Evolutionary conservation across 352 stramenopile genomes (phyloP).

Genomic region (Globisporangium echinulatum): DNA sequence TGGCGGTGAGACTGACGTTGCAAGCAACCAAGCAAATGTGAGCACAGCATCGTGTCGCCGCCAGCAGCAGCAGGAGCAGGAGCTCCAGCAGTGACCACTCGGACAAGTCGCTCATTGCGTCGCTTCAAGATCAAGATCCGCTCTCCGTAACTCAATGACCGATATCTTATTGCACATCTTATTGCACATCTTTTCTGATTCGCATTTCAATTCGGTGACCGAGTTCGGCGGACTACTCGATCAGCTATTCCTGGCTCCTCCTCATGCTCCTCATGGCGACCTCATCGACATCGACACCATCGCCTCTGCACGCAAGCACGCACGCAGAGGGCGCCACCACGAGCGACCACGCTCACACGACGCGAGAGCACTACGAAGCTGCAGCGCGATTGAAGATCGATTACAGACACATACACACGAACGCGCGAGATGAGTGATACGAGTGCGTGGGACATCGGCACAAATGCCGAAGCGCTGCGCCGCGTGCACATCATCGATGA

Average conservation of each 20-base stretch:
- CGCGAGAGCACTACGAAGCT: too few relatives aligned
- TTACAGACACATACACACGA: too few relatives aligned
- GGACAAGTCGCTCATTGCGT: conserved; percentile 1
- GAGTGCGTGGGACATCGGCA: conserved; percentile 8
- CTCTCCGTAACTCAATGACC: not conserved
- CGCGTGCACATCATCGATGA: conserved; percentile 74
- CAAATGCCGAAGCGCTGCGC: conserved; percentile 16
- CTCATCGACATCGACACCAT: not conserved
- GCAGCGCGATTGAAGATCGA: too few relatives aligned
- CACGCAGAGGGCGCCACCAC: not conserved
- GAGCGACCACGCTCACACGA: not conserved
- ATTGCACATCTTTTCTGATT: not conserved
- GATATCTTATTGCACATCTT: not conserved
- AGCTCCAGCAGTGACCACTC: not conserved
- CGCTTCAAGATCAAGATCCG: conserved; percentile 7
- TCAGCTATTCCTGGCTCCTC: too few relatives aligned
- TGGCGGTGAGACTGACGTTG: not conserved
- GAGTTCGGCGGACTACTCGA: too few relatives aligned
- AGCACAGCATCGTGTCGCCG: too few relatives aligned
- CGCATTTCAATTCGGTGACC: too few relatives aligned
- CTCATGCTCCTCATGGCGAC: too few relatives aligned
- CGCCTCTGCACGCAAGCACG: not conserved
- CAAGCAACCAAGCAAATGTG: not conserved
- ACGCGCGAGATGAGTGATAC: conserved; percentile 4
- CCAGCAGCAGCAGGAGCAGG: too few relatives aligned